Conservation (phyloP, 768 basidiomycete genomes). For the Xerocomus spinulosus region DNA sequence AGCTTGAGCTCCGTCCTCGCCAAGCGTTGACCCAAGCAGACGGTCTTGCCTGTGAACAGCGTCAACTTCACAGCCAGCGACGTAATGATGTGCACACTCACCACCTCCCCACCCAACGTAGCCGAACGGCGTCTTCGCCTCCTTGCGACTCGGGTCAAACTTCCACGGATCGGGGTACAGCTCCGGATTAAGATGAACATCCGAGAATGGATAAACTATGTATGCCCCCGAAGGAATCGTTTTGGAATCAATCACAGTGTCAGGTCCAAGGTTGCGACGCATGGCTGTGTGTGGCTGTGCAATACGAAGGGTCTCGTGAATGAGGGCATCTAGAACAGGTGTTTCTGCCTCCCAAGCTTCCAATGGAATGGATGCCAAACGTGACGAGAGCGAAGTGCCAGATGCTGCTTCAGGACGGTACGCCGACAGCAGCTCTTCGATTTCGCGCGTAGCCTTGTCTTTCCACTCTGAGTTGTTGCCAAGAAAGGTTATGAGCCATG, state of each 20-base stretch:
- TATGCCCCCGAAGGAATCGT: constrained; percentile 69
- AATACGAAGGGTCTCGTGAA: constrained; percentile 72
- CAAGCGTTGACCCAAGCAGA: constrained; percentile 69
- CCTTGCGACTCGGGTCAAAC: constrained; percentile 60
- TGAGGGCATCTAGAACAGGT: constrained; percentile 66
- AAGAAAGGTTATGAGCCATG: constrained; percentile 72
- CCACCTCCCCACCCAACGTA: constrained; percentile 82
- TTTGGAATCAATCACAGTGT: constrained; percentile 64
- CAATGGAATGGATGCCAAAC: constrained; percentile 58
- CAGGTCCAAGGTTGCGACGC: constrained; percentile 74
- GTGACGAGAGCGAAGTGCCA: constrained; percentile 35
- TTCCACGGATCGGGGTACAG: constrained; percentile 75
- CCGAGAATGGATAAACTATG: constrained; percentile 75
- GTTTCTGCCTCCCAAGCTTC: constrained; percentile 66
- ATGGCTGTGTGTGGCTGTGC: constrained; percentile 79
- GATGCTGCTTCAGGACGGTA: constrained; percentile 30
- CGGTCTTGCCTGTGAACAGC: constrained; percentile 53
- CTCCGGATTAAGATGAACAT: constrained; percentile 68
- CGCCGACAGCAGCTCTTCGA: constrained; percentile 49
- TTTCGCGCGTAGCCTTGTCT: constrained; percentile 54
- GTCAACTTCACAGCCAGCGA: constrained; percentile 10
- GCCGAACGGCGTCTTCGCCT: constrained; percentile 47
- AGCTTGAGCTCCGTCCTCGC: constrained; percentile 74
- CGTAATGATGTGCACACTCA: constrained; percentile 37
- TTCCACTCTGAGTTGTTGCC: constrained; percentile 66